Base-by-base conservation (phyloP, 78 protist species). In the Dictyostelium brefeldianum region DNA sequence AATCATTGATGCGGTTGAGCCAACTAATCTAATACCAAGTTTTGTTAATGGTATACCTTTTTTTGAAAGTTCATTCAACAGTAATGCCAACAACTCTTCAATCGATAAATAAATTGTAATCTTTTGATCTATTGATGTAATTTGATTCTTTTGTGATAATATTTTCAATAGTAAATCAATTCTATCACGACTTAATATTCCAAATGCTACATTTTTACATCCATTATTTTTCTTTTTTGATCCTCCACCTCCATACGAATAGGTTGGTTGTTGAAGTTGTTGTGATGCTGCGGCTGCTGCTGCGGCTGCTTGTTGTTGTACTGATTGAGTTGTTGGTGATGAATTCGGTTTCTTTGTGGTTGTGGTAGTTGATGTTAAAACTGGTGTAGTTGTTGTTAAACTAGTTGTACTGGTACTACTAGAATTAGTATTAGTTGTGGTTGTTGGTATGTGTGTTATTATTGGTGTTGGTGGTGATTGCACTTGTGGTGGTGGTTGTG, bases 191-290 rank as follows among this genome's bases (percentile, higher is more conserved):
- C 83, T 57, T 11, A 84, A 71, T 67, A 71, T 74, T 43, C 92
- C 92, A 75, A 84, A 71, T 43, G 92, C 92, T 6, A 77, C 20
- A 84, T 84, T 84, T 50, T 71, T 84, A 27, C 83, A 74, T 43
- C 74, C 75, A 53, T 48, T 36, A n/a, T 14, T 59, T 25, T 81
- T 81, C 47, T 70, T 80, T 80, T 80, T 47, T 47, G 62, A n/a
- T 81, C 53, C 18, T 36, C 43, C 43, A 31, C 9, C 48, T 69
- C 8, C 10, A 10, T 17, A 7, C 47, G 78, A 41, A 36, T 70
- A 17, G 4, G 57, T 36, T 74, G 5, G 53, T 48, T 22, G 14
- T 77, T 62, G 75, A 46, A 46, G 71, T 22, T 62, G 27, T 53
- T 46, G 73, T 62, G 70, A 64, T 43, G n/a, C n/a, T n/a, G n/a